Evolutionary conservation across 768 basidiomycete species (phyloP).

Genomic region (Trametes gibbosa): DNA sequence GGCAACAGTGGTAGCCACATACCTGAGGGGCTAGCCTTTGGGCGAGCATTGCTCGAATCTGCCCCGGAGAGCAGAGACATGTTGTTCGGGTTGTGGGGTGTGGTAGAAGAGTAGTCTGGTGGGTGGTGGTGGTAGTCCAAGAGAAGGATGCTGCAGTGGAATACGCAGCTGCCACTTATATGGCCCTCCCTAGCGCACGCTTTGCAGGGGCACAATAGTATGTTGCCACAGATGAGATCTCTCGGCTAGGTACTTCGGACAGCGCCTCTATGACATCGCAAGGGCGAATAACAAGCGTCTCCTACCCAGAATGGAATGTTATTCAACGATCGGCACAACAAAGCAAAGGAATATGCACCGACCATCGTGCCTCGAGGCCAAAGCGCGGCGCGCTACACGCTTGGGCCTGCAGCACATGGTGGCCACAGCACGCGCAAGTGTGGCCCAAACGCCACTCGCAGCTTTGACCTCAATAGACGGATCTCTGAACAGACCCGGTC

Average conservation of each 20-base stretch:
- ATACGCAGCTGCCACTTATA: neutral
- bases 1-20: neutral
- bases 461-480: neutral
- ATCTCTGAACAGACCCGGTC: neutral
- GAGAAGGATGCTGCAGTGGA: neutral
- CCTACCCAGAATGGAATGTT: neutral
- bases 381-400: neutral
- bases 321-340: neutral
- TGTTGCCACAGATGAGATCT: constrained; percentile 3
- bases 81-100: neutral
- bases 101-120: neutral
- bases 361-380: neutral
- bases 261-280: neutral
- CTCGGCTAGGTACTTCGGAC: neutral
- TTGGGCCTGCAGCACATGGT: neutral
- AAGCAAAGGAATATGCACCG: neutral
- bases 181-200: neutral
- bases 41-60: neutral
- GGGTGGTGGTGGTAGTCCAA: neutral
- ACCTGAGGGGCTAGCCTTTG: constrained; percentile 1
- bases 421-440: neutral
- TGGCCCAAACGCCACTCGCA: neutral
- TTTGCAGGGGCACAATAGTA: constrained; percentile 6
- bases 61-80: neutral
- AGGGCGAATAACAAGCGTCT: neutral